Evolutionary conservation across 1,284 basidiomycete species (phyloP).

Genomic region (Melampsora americana): DNA sequence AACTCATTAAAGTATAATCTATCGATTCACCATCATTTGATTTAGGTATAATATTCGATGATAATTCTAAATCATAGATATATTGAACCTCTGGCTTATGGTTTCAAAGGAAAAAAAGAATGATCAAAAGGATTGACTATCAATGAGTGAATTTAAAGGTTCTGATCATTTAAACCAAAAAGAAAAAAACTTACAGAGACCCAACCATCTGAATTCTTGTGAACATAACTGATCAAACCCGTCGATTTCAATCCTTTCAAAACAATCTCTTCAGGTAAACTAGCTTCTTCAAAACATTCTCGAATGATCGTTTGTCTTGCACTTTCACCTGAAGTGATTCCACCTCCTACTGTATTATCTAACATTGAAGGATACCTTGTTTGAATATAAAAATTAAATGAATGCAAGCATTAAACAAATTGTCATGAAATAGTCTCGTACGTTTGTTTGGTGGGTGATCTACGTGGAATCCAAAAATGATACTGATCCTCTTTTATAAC

Average conservation of each 20-base stretch:
- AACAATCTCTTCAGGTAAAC: constrained; percentile 66
- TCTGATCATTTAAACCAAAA: too few relatives aligned
- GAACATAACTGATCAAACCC: constrained; percentile 59
- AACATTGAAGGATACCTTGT: constrained; percentile 23
- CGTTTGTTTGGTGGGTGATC: constrained; percentile 81
- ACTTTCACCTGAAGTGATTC: constrained; percentile 66
- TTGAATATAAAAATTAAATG: background rate
- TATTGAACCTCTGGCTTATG: constrained; percentile 72
- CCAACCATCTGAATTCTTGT: constrained; percentile 52
- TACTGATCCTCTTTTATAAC: constrained; percentile 47
- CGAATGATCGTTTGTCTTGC: constrained; percentile 77
- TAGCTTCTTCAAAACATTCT: constrained; percentile 90
- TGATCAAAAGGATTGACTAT: background rate
- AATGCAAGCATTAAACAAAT: background rate
- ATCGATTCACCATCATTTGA: constrained; percentile 92
- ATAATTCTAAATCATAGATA: constrained; percentile 73
- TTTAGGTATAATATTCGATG: constrained; percentile 63
- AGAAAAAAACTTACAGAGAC: background rate
- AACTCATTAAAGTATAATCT: constrained; percentile 63
- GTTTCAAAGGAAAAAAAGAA: background rate
- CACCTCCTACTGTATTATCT: constrained; percentile 57
- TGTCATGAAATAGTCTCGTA: constrained; percentile 54
- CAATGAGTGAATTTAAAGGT: background rate
- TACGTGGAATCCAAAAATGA: constrained; percentile 79
- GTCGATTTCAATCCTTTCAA: constrained; percentile 61